These are phyloP conservation scores for Pythium apleroticum DNA, from an alignment of 352 stramenopile species.

Conservation along the genomic window DNA sequence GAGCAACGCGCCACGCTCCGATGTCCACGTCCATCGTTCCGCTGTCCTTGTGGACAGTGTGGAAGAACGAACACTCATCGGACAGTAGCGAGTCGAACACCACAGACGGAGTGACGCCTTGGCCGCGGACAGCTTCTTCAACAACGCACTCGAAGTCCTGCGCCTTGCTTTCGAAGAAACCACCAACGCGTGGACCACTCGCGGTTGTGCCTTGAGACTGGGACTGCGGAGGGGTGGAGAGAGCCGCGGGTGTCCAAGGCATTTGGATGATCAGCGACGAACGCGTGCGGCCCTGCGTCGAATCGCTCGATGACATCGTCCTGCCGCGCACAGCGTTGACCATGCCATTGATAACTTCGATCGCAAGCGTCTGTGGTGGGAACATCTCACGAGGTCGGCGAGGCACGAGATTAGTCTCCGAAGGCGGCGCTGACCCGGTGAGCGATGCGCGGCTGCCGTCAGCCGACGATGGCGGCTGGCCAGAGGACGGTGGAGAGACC, in stretches of 20 bases:
- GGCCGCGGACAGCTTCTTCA: constrained; percentile 39
- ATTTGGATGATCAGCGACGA: constrained; percentile 41
- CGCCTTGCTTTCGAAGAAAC: constrained; percentile 53
- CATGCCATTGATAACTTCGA: constrained; percentile 57
- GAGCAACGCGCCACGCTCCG: constrained; percentile 41
- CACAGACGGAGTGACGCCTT: constrained; percentile 41
- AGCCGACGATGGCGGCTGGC: background rate
- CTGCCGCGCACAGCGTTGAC: constrained; percentile 36
- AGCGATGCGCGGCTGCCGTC: constrained; percentile 3
- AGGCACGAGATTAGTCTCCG: background rate
- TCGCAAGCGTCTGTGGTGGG: constrained; percentile 39
- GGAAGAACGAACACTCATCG: constrained; percentile 57
- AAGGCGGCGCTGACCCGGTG: background rate
- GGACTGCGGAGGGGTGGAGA: background rate
- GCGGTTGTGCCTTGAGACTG: constrained; percentile 1
- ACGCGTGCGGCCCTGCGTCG: constrained; percentile 14
- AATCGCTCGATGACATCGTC: constrained; percentile 28
- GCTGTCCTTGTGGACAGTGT: constrained; percentile 31
- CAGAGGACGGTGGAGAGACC: background rate
- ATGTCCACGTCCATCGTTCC: constrained; percentile 68
- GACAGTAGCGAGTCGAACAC: constrained; percentile 63
- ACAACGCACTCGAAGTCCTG: constrained; percentile 47
- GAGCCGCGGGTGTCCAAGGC: constrained; percentile 35
- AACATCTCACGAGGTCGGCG: constrained; percentile 13
- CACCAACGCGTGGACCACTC: constrained; percentile 25